A percentile compares a stretch with the other conserved stretches of the same genome.
Evolutionary conservation across 305 asterid species (phyloP).

Genomic region (Solanum hybrid): DNA sequence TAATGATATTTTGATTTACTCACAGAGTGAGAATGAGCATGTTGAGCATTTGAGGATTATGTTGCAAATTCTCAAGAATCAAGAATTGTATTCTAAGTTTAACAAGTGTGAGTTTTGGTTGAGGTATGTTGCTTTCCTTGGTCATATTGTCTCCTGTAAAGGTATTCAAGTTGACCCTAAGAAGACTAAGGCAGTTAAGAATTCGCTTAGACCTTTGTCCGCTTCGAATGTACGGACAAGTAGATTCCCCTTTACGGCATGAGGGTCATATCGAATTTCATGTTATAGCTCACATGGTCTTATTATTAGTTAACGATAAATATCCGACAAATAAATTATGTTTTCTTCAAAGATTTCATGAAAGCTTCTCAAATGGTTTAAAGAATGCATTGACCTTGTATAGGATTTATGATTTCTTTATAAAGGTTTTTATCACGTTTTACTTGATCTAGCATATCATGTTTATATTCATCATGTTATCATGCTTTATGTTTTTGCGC

Average conservation of each 20-base stretch:
- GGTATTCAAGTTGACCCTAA: background rate
- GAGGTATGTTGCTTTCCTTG: background rate
- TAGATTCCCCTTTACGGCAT: too few species aligned
- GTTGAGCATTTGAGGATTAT: background rate
- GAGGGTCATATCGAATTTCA: background rate
- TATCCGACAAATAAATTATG: too few species aligned
- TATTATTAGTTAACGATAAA: background rate
- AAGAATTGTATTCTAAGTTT: too few species aligned
- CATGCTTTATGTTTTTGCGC: too few species aligned
- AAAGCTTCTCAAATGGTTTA: background rate
- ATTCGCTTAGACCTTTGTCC: background rate
- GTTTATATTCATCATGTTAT: background rate
- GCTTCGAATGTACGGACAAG: background rate
- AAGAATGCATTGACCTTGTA: background rate
- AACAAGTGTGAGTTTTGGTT: background rate
- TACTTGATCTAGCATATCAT: background rate
- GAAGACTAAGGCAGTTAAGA: background rate
- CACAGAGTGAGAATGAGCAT: background rate
- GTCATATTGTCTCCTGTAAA: background rate
- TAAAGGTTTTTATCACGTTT: background rate
- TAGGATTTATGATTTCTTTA: background rate
- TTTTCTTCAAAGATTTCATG: background rate
- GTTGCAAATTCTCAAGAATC: background rate
- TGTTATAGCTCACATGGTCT: background rate
- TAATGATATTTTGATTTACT: background rate